A percentile compares a stretch with the other conserved stretches of the same genome.
Conservation (phyloP, 306 rosid species). For the Trichosanthes truncata region DNA sequence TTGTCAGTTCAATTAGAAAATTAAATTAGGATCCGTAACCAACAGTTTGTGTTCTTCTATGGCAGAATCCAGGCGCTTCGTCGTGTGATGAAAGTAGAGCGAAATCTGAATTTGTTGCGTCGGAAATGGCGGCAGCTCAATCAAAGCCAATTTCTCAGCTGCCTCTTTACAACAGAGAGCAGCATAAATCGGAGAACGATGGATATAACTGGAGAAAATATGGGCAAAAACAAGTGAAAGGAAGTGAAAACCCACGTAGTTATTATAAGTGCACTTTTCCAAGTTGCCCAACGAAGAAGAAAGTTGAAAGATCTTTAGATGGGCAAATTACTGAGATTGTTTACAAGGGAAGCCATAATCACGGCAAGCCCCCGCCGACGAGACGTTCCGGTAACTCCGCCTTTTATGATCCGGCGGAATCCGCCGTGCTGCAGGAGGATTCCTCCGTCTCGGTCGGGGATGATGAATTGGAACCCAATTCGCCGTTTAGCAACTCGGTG, state of each 20-base stretch:
- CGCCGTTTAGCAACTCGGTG: conserved; percentile 45
- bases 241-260: conserved; percentile 87
- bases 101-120: conserved; percentile 37
- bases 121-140: conserved; percentile 25
- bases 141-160: conserved; percentile 1
- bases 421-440: conserved; percentile 43
- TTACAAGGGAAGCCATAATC: conserved; percentile 82
- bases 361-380: conserved; percentile 68
- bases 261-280: conserved; percentile 77
- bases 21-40: neutral
- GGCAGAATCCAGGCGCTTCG: conserved; percentile 18
- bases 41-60: neutral
- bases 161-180: neutral
- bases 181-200: conserved; percentile 57
- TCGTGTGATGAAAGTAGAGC: conserved; percentile 27
- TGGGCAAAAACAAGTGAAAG: conserved; percentile 94
- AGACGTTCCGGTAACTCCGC: conserved; percentile 45
- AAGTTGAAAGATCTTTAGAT: conserved; percentile 74
- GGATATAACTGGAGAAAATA: conserved; percentile 94
- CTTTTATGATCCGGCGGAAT: conserved; percentile 40
- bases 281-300: conserved; percentile 69
- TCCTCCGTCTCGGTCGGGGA: conserved; percentile 70
- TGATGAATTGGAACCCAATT: conserved; percentile 57
- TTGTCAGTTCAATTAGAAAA: conserved; percentile 2
- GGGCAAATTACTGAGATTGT: conserved; percentile 92